Percentiles rank a stretch among this genome's conserved stretches.
These are phyloP conservation scores for Rosa multiflora DNA, from an alignment of 306 rosid species.

Conservation along the genomic window DNA sequence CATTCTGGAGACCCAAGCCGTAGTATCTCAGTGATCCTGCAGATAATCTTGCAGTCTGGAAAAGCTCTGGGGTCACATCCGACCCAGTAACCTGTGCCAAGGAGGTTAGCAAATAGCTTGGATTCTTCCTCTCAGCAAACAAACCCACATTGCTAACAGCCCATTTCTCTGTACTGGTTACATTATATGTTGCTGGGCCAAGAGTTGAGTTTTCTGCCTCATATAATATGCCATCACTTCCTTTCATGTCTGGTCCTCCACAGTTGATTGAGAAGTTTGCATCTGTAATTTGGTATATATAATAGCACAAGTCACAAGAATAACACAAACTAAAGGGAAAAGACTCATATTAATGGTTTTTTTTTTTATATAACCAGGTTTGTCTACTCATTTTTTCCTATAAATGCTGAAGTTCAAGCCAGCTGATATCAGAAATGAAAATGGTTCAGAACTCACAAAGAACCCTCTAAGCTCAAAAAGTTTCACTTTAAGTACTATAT, in stretches of 20 bases:
- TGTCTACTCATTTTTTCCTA: too few species aligned
- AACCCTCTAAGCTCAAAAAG: too few species aligned
- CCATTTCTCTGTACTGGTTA: constrained; percentile 21
- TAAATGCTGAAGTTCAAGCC: too few species aligned
- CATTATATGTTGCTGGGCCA: constrained; percentile 10
- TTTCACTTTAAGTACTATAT: too few species aligned
- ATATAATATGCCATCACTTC: constrained; percentile 13
- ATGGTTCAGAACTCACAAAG: too few species aligned
- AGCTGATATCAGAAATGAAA: too few species aligned
- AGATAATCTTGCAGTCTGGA: constrained; percentile 25
- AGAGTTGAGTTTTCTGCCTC: constrained; percentile 19
- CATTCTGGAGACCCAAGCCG: constrained; percentile 51
- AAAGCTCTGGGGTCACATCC: constrained; percentile 19
- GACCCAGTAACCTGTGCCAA: constrained; percentile 4
- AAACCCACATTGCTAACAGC: constrained; percentile 25
- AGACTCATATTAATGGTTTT: too few species aligned
- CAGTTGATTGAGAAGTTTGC: constrained; percentile 34
- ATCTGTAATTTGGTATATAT: constrained; percentile 14
- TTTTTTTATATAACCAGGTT: too few species aligned
- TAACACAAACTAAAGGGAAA: too few species aligned
- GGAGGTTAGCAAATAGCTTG: background rate
- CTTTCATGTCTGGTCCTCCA: constrained; percentile 17
- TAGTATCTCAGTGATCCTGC: constrained; percentile 40
- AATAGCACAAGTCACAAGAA: background rate
- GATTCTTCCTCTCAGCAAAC: background rate